phyloP scores from a whole-genome alignment of 441 rosid genomes.

The Bocquillonia castaneifolia region DNA sequence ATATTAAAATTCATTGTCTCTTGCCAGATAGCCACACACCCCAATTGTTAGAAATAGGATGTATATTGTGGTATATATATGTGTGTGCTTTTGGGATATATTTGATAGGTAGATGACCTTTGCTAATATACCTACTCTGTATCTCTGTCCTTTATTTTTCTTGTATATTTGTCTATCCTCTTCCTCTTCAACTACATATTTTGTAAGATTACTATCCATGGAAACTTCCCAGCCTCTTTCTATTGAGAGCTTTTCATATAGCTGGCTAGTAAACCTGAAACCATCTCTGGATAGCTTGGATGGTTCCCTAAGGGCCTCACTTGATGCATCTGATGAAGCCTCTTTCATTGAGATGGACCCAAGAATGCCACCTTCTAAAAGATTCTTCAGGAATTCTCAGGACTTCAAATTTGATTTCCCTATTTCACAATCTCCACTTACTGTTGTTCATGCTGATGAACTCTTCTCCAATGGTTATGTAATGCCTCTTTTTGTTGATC shows the following conservation, averaged over 20 bases:
- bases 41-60: slow-evolving; percentile 28
- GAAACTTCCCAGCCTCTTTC: slow-evolving; percentile 69
- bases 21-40: slow-evolving; percentile 57
- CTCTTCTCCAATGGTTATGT: slow-evolving; percentile 75
- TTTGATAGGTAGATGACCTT: slow-evolving; percentile 23
- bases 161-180: slow-evolving; percentile 12
- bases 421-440: slow-evolving; percentile 40
- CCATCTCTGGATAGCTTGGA: slow-evolving; percentile 53
- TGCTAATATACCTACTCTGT: slow-evolving; percentile 11
- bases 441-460: slow-evolving; percentile 78
- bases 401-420: slow-evolving; percentile 88
- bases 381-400: slow-evolving; percentile 62
- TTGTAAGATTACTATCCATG: slow-evolving; percentile 31
- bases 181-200: slow-evolving; percentile 10
- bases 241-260: slow-evolving; percentile 84
- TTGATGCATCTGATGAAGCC: slow-evolving; percentile 63
- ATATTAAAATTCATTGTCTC: slow-evolving; percentile 58
- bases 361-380: slow-evolving; percentile 77
- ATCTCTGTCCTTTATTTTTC: slow-evolving; percentile 3
- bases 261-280: slow-evolving; percentile 78
- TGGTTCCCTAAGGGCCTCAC: slow-evolving; percentile 43
- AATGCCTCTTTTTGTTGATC: slow-evolving; percentile 44
- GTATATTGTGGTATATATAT: slow-evolving; percentile 29
- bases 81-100: slow-evolving; percentile 24
- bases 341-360: slow-evolving; percentile 97